Evolutionary conservation across 2,329 filamentous ascomycete species (phyloP), one percentile per base, ranked within the genome.

Genomic region (Metarhizium anisopliae): DNA sequence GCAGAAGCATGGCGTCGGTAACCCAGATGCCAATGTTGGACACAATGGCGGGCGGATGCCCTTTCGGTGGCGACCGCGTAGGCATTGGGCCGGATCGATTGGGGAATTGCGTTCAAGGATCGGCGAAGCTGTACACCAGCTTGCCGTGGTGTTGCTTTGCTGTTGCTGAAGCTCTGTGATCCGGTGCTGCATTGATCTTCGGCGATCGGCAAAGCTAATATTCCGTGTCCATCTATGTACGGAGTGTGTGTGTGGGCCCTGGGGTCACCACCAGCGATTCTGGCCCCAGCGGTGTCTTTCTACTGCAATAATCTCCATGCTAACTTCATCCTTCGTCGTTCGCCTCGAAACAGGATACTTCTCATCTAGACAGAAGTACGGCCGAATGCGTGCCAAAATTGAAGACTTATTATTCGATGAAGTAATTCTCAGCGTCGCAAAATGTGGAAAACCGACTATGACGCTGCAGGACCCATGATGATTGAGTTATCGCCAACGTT

Each of bases 1-100:
- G 65, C 13, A 59, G 52, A n/a, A 71, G 65, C 61, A 70, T 64
- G 14, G 59, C 58, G 55, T 70, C 68, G 30, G 68, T 65, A 56
- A 69, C 62, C 65, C 67, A 69, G 51, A 68, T 58, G 58, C 63
- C 64, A 20, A 63, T 60, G 47, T 59, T 58, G 45, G 62, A 60
- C 42, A 49, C 57, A 30, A 49, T 50, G 8, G 58, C 52, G 16
- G 55, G 56, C 38, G 62, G 56, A 29, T 56, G 47, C 62, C 56
- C 52, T 63, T 57, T 55, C 62, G 64, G 56, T 59, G 63, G 55
- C 50, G 64, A 62, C 64, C 63, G 62, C 55, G 63, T 63, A 53
- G 67, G 61, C 70, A 72, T 72, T 63, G 63, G 54, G 49, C 32
- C 32, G 6, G 30, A 11, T 35, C 10, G 11, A 30, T 32, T 42